These are phyloP conservation scores for Anisogramma anomala DNA, from an alignment of 2,329 filamentous ascomycete genomes.

Conservation along the genomic window DNA sequence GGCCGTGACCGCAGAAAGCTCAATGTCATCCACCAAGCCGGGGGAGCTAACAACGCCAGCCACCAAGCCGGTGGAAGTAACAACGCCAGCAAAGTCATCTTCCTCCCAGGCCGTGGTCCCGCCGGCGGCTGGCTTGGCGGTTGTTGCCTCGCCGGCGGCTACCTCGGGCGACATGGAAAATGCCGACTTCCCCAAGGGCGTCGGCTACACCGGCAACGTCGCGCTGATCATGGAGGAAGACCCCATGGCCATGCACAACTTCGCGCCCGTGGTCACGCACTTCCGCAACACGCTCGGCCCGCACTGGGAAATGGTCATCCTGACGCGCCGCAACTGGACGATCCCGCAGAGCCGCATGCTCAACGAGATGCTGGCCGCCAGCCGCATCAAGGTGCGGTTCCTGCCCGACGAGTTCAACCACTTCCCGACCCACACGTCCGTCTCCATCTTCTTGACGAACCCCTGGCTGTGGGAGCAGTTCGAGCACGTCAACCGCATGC, in stretches of 20 bases:
- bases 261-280: conserved; percentile 5
- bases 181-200: background rate
- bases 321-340: conserved; percentile 2
- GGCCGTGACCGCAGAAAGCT: no score
- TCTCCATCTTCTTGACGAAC: conserved; percentile 26
- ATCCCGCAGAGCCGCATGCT: background rate
- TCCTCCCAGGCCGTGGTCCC: no score
- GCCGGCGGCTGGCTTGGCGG: background rate
- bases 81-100: no score
- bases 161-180: background rate
- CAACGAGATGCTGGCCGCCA: conserved; percentile 16
- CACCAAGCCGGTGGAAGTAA: no score
- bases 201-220: conserved; percentile 1
- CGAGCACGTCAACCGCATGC: conserved; percentile 22
- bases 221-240: conserved; percentile 8
- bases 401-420: conserved; percentile 22
- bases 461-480: conserved; percentile 28
- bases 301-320: conserved; percentile 4
- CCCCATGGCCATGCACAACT: conserved; percentile 1
- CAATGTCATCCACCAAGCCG: no score
- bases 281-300: conserved; percentile 5
- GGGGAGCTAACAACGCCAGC: no score
- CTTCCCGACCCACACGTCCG: conserved; percentile 23
- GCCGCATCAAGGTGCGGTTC: conserved; percentile 26
- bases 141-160: background rate